Conservation (phyloP, 805 yeast species). For the Suhomyces kilbournensis region DNA sequence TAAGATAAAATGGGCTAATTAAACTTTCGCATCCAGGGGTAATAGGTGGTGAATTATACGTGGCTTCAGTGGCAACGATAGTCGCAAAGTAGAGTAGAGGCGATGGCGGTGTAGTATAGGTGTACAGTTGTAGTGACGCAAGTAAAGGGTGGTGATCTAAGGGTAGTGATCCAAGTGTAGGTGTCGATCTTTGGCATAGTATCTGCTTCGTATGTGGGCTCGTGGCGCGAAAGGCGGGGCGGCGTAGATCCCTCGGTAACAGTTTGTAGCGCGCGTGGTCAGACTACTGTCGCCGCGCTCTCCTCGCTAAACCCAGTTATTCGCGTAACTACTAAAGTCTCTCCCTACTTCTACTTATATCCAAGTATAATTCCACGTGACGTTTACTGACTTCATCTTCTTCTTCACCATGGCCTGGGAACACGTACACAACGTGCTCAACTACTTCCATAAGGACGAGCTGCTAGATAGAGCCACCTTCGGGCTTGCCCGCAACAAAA, state of each 20-base stretch:
- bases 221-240: background rate
- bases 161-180: too few relatives aligned
- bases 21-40: background rate
- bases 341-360: background rate
- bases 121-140: too few relatives aligned
- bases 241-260: background rate
- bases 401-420: background rate
- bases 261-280: background rate
- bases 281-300: background rate
- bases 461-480: slow-evolving; percentile 25
- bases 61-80: background rate
- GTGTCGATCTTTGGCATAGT: too few relatives aligned
- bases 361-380: background rate
- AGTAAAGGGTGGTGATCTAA: too few relatives aligned
- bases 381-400: background rate
- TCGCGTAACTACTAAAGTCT: background rate
- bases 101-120: background rate
- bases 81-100: background rate
- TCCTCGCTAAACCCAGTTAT: background rate
- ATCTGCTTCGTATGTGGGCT: background rate
- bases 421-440: background rate
- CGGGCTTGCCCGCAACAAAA: slow-evolving; percentile 13
- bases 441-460: slow-evolving; percentile 1
- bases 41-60: background rate
- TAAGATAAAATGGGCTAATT: background rate